Evolutionary conservation across 495 filamentous ascomycete species (phyloP).

Genomic region (Talaromyces stipitatus): DNA sequence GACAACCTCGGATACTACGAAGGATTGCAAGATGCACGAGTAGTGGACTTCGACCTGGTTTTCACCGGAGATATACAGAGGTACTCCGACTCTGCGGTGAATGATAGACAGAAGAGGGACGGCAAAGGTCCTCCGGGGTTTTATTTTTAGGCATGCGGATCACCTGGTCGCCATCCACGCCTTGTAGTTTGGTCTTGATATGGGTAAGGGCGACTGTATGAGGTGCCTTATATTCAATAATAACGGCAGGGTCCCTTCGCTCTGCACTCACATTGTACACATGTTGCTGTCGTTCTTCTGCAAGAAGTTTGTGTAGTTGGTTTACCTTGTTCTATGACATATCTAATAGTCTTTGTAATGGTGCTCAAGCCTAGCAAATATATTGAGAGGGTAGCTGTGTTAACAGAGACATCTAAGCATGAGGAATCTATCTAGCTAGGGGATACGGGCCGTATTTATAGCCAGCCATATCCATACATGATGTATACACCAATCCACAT

Average conservation of each 20-base stretch:
- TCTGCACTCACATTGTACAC: constrained; percentile 24
- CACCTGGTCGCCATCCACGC: constrained; percentile 16
- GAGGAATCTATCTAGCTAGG: no score
- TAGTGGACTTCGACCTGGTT: constrained; percentile 9
- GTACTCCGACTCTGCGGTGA: constrained; percentile 10
- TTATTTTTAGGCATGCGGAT: constrained; percentile 8
- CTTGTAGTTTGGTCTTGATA: constrained; percentile 13
- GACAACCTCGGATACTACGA: constrained; percentile 1
- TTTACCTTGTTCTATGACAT: not conserved
- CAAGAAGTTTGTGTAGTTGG: not conserved
- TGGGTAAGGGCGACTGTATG: constrained; percentile 26
- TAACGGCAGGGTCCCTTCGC: constrained; percentile 13
- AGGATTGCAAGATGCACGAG: constrained; percentile 3
- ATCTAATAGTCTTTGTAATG: not conserved
- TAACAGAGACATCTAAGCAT: no score
- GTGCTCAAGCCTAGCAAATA: no score
- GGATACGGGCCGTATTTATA: no score
- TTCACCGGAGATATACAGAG: constrained; percentile 18
- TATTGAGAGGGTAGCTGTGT: no score
- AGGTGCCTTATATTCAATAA: constrained; percentile 35
- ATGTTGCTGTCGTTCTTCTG: not conserved
- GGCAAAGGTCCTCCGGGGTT: constrained; percentile 5
- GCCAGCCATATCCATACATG: no score
- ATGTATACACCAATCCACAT: no score
- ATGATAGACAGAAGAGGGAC: constrained; percentile 11